Evolutionary conservation across 371 early-diverging fungal genomes (phyloP).

Genomic region (Lichtheimia ramosa): DNA sequence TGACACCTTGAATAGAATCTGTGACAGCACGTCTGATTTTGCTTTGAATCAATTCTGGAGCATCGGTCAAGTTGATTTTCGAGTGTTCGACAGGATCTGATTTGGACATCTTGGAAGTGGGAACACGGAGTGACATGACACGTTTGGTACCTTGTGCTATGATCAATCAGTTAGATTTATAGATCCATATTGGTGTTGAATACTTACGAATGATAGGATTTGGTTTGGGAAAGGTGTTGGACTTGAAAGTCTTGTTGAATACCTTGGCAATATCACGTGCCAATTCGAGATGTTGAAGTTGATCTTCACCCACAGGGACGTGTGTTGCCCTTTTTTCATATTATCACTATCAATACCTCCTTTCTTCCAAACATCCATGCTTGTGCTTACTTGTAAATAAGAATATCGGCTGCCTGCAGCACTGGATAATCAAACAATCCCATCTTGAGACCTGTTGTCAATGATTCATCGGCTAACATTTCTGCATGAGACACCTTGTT

Average conservation of each 20-base stretch:
- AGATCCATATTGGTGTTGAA: background rate
- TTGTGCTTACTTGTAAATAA: conserved; percentile 70
- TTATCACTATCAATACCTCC: background rate
- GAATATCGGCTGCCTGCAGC: conserved; percentile 93
- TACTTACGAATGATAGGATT: conserved; percentile 62
- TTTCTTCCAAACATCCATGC: background rate
- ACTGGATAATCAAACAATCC: conserved; percentile 93
- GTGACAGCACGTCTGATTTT: conserved; percentile 81
- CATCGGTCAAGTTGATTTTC: conserved; percentile 78
- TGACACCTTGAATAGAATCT: conserved; percentile 67
- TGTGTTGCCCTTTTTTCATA: conserved; percentile 70
- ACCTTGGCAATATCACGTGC: conserved; percentile 72
- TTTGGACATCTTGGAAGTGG: conserved; percentile 91
- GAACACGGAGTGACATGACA: conserved; percentile 84
- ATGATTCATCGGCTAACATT: conserved; percentile 46
- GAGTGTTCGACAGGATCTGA: conserved; percentile 72
- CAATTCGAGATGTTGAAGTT: conserved; percentile 89
- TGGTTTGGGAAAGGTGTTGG: conserved; percentile 69
- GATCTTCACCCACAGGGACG: conserved; percentile 95
- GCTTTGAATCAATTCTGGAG: conserved; percentile 58
- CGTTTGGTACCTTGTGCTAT: conserved; percentile 63
- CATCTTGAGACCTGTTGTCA: conserved; percentile 58
- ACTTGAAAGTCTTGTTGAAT: conserved; percentile 73
- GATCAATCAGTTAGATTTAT: background rate
- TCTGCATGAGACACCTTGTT: conserved; percentile 31